A percentile compares a stretch with the other conserved stretches of the same genome.
phyloP scores from a whole-genome alignment of 2,329 filamentous ascomycete species.

The Microcyclosporella mali region DNA sequence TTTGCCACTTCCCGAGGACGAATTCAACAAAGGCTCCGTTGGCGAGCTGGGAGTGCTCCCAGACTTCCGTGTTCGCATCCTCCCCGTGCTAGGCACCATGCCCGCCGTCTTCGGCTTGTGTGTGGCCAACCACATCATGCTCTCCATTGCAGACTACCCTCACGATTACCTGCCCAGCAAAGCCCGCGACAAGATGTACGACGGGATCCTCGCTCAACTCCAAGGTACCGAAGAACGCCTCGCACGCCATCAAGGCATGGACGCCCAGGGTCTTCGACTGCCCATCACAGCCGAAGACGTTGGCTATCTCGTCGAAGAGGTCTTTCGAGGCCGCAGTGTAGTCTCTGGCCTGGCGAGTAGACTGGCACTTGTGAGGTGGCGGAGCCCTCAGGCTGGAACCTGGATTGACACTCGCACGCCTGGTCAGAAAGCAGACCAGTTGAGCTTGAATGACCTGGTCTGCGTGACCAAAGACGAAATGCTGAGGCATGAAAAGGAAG shows the following conservation, averaged over 20 bases:
- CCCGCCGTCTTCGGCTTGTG: slow-evolving; percentile 91
- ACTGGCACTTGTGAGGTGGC: slow-evolving; percentile 75
- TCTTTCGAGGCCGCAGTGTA: slow-evolving; percentile 75
- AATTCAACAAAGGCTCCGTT: slow-evolving; percentile 78
- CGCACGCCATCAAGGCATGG: slow-evolving; percentile 48
- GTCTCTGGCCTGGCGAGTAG: slow-evolving; percentile 76
- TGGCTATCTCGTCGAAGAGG: slow-evolving; percentile 81
- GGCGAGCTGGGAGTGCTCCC: slow-evolving; percentile 82
- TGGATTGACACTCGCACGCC: slow-evolving; percentile 58
- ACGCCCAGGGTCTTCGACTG: slow-evolving; percentile 67
- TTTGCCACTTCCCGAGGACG: slow-evolving; percentile 78
- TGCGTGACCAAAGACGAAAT: slow-evolving; percentile 94
- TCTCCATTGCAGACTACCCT: slow-evolving; percentile 75
- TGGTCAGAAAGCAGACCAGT: slow-evolving; percentile 67
- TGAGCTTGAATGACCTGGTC: slow-evolving; percentile 67
- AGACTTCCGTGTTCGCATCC: slow-evolving; percentile 88
- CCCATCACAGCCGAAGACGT: slow-evolving; percentile 75
- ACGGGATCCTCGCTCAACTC: slow-evolving; percentile 67
- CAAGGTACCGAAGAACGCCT: slow-evolving; percentile 76
- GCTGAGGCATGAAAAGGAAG: slow-evolving; percentile 67
- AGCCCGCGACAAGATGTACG: slow-evolving; percentile 84
- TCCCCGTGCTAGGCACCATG: slow-evolving; percentile 95
- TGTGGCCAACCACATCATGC: slow-evolving; percentile 85
- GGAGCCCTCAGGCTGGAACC: slow-evolving; percentile 50
- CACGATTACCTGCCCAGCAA: slow-evolving; percentile 77